Percentiles rank a stretch among this genome's conserved stretches.
Evolutionary conservation across 2,329 filamentous ascomycete genomes (phyloP).

Genomic region (Coniochaeta sp.): DNA sequence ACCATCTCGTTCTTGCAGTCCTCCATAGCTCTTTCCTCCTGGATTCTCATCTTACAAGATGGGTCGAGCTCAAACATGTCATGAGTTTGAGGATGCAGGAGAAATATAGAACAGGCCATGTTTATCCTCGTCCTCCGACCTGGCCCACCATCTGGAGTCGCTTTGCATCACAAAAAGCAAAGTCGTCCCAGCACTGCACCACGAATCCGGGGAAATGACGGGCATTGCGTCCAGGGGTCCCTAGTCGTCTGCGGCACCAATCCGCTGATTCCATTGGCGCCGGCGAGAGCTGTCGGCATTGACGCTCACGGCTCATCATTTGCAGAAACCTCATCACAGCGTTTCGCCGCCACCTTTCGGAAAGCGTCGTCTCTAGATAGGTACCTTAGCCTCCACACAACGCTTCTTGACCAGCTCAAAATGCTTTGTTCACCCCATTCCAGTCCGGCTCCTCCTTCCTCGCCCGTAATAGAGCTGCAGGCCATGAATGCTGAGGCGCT

Average conservation of each 20-base stretch:
- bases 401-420: slow-evolving; percentile 2
- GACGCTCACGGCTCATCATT: too few species aligned
- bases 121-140: too few species aligned
- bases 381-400: too few species aligned
- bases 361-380: neutral
- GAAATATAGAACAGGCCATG: too few species aligned
- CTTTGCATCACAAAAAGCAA: neutral
- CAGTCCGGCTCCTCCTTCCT: slow-evolving; percentile 13
- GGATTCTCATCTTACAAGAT: too few species aligned
- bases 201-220: neutral
- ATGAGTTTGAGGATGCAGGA: too few species aligned
- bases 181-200: neutral
- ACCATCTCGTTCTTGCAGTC: neutral
- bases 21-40: neutral
- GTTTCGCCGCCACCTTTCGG: neutral
- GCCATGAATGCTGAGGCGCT: slow-evolving; percentile 15
- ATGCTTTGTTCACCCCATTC: slow-evolving; percentile 16
- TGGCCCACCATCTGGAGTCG: too few species aligned
- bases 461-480: slow-evolving; percentile 12
- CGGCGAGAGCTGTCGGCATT: too few species aligned
- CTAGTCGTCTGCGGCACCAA: neutral
- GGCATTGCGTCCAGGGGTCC: neutral
- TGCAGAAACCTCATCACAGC: neutral
- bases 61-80: too few species aligned
- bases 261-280: neutral